Percentiles rank a stretch among this genome's conserved stretches.
phyloP scores from a whole-genome alignment of 1,284 basidiomycete species.

The Marasmius tenuissimus region DNA sequence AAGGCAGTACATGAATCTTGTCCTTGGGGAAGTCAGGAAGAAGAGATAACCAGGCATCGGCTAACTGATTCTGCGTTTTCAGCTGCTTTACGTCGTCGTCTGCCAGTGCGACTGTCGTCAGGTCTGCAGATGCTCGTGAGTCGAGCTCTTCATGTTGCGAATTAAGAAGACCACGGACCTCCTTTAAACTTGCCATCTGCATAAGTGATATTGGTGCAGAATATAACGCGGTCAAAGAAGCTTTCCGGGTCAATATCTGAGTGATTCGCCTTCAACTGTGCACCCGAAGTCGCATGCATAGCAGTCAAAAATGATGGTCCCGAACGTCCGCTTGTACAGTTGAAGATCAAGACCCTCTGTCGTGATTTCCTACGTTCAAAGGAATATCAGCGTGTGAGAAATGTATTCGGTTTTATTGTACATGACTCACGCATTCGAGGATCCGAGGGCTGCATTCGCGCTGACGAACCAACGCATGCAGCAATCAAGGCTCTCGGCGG shows the following conservation, averaged over 20 bases:
- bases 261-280: conserved; percentile 43
- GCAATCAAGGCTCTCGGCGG: conserved; percentile 84
- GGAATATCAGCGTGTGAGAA: neutral
- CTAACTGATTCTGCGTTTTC: conserved; percentile 77
- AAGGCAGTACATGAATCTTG: conserved; percentile 78
- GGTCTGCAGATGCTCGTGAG: conserved; percentile 46
- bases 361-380: conserved; percentile 22
- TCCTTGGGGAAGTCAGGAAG: conserved; percentile 59
- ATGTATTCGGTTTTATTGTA: too few relatives aligned
- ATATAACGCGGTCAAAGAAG: conserved; percentile 87
- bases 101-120: conserved; percentile 69
- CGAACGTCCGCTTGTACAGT: conserved; percentile 92
- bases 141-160: neutral
- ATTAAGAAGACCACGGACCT: conserved; percentile 47
- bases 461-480: conserved; percentile 87
- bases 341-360: conserved; percentile 83
- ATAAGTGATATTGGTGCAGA: conserved; percentile 97
- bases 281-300: conserved; percentile 50
- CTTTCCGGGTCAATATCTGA: conserved; percentile 33
- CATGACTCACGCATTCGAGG: conserved; percentile 17
- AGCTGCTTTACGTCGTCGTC: conserved; percentile 66
- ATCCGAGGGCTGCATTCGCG: conserved; percentile 46
- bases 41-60: conserved; percentile 70
- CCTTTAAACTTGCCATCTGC: conserved; percentile 87
- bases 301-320: conserved; percentile 71